Base-by-base conservation (phyloP, 169 alveolate genomes). In the Theileria parva region DNA sequence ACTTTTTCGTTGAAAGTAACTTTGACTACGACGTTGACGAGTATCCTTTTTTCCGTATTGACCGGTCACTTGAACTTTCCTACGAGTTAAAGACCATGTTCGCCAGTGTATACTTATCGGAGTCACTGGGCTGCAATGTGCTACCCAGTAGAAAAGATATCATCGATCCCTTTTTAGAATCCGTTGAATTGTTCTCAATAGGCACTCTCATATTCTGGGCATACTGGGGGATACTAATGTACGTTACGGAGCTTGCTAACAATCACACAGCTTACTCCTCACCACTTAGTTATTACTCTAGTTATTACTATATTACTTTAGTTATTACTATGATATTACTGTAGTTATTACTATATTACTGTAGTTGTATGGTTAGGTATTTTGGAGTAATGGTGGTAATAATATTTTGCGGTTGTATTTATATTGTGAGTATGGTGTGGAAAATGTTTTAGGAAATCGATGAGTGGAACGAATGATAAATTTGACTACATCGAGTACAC, bases 161-260 rank as follows among this genome's bases (percentile, higher is more conserved):
- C 13, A 79, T 88, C 19, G 86, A 89, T 5, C 78, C 71, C 15
- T 55, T 92, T 74, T 65, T 87, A 65, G 83, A 84, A 12, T 71
- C 89, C 13, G 63, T 91, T 4, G 94, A 91, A 70, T 74, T 87
- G 19, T 89, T 84, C 51, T 81, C 95, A 13, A 53, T 91, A 63
- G 91, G 92, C 17, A 78, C 89, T 12, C 92, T 85, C 53, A 66
- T 91, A 37, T 69, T 88, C 51, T 91, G 95, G 95, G 92, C 91
- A 50, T 78, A 86, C 19, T 91, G 95, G 95, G 86, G 94, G 21
- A 51, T 70, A 2, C 0, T 70, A 44, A 79, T 66, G 91, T 79
- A 17, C 78, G 89, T 51, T 79, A 32, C 37, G 37, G 37, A 2
- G 37, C 37, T 32, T 32, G 37, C 37, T 2, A 2, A 1, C 37